A percentile compares a stretch with the other conserved stretches of the same genome.
Evolutionary conservation across 1,139 yeast genomes (phyloP).

Genomic region (Geotrichum cucujoidarum): DNA sequence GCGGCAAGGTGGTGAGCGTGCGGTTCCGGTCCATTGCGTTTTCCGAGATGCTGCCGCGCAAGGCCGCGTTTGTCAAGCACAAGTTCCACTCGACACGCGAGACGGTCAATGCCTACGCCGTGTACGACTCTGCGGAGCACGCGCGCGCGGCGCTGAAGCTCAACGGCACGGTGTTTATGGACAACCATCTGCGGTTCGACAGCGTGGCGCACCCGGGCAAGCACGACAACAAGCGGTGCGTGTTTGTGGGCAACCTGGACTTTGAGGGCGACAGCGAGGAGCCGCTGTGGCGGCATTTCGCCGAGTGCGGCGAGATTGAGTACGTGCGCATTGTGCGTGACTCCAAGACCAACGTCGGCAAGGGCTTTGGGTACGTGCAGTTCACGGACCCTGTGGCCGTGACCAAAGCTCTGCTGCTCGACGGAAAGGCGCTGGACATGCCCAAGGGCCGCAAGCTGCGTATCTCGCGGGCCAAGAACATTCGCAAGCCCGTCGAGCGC

Average conservation of each 20-base stretch:
- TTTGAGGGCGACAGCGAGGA: slow-evolving; percentile 94
- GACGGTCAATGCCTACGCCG: slow-evolving; percentile 83
- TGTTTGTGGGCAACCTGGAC: slow-evolving; percentile 91
- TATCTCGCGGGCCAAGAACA: slow-evolving; percentile 69
- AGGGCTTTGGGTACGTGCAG: slow-evolving; percentile 95
- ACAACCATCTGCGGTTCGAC: slow-evolving; percentile 82
- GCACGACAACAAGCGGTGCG: slow-evolving; percentile 75
- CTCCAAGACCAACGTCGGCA: slow-evolving; percentile 88
- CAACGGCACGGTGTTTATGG: slow-evolving; percentile 65
- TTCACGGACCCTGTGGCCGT: slow-evolving; percentile 78
- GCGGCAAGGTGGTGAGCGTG: slow-evolving; percentile 61
- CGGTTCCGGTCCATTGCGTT: slow-evolving; percentile 92
- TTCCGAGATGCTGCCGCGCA: slow-evolving; percentile 82
- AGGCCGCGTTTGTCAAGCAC: slow-evolving; percentile 82
- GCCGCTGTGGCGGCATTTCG: slow-evolving; percentile 76
- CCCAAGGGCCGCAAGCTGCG: slow-evolving; percentile 61
- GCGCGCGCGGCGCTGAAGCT: slow-evolving; percentile 49
- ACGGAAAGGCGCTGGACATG: slow-evolving; percentile 54
- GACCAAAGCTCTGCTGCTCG: slow-evolving; percentile 70
- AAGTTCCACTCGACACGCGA: slow-evolving; percentile 73
- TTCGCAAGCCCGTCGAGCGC: slow-evolving; percentile 43
- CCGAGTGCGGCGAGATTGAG: slow-evolving; percentile 62
- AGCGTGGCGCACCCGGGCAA: slow-evolving; percentile 86
- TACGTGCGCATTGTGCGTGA: slow-evolving; percentile 89
- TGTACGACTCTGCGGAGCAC: slow-evolving; percentile 54